Conservation (phyloP, 257 asterid genomes). For the Solanum virginianum region DNA sequence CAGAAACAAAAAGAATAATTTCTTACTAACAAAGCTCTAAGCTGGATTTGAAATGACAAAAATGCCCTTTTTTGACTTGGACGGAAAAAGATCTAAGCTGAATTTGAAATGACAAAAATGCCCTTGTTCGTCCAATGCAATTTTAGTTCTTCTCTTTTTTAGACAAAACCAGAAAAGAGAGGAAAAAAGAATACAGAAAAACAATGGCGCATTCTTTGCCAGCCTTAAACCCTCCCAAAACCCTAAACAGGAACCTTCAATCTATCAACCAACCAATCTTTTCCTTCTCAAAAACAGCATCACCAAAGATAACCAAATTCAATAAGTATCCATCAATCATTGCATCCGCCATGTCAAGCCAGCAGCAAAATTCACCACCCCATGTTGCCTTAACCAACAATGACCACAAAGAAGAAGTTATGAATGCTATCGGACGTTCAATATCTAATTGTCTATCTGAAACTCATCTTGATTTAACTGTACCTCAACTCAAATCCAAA, state of each 20-base stretch:
- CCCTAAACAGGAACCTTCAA: slow-evolving; percentile 11
- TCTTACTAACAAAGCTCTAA: too few species aligned
- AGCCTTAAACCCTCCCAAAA: slow-evolving; percentile 33
- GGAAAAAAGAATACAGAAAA: not conserved
- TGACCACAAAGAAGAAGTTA: slow-evolving; percentile 42
- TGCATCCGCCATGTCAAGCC: slow-evolving; percentile 18
- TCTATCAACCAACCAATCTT: not conserved
- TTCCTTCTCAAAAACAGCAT: not conserved
- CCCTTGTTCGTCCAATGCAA: too few species aligned
- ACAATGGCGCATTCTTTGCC: slow-evolving; percentile 22
- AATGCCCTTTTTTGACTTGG: too few species aligned
- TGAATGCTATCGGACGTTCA: slow-evolving; percentile 39
- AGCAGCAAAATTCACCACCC: slow-evolving; percentile 6
- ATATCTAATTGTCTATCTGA: slow-evolving; percentile 62
- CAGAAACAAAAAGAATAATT: too few species aligned
- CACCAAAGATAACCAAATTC: slow-evolving; percentile 6
- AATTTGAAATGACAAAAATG: too few species aligned
- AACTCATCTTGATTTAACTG: slow-evolving; percentile 58
- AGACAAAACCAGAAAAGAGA: not conserved
- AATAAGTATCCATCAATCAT: slow-evolving; percentile 18
- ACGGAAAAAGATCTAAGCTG: too few species aligned
- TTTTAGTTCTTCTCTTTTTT: not conserved
- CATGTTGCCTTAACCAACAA: slow-evolving; percentile 19
- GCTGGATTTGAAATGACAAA: too few species aligned
- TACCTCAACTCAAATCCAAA: slow-evolving; percentile 65